Conservation (phyloP, 441 rosid genomes). For the Geranium incanum region DNA sequence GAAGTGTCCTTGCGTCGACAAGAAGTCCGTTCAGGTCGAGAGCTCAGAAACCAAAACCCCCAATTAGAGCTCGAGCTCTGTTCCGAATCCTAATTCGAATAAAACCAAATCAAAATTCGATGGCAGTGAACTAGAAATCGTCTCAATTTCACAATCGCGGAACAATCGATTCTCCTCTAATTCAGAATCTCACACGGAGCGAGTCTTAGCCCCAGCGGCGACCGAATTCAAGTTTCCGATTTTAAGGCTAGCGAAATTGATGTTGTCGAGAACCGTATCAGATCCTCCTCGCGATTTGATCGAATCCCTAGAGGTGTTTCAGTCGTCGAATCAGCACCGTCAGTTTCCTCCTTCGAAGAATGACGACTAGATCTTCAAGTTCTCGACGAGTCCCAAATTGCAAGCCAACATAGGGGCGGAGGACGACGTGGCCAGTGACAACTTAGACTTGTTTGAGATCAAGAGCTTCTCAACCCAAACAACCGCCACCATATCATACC, state of each 20-base stretch:
- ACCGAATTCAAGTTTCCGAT: constrained; percentile 42
- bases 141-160: not conserved
- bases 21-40: constrained; percentile 70
- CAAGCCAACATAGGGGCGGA: not conserved
- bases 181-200: constrained; percentile 20
- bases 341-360: no score
- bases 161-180: constrained; percentile 12
- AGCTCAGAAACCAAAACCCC: constrained; percentile 36
- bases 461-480: constrained; percentile 84
- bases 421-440: constrained; percentile 53
- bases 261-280: constrained; percentile 16
- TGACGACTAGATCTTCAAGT: constrained; percentile 16
- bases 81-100: not conserved
- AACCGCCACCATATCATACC: constrained; percentile 22
- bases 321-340: constrained; percentile 30
- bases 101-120: not conserved
- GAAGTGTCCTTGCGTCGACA: constrained; percentile 71
- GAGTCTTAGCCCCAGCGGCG: constrained; percentile 4
- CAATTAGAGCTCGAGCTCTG: not conserved
- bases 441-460: constrained; percentile 87
- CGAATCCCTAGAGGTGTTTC: constrained; percentile 18
- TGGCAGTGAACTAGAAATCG: not conserved
- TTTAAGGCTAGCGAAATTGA: constrained; percentile 21
- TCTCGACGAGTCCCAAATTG: constrained; percentile 29
- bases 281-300: constrained; percentile 44